Base-by-base conservation (phyloP, 2,329 filamentous ascomycete species). In the Coniochaeta sp. region DNA sequence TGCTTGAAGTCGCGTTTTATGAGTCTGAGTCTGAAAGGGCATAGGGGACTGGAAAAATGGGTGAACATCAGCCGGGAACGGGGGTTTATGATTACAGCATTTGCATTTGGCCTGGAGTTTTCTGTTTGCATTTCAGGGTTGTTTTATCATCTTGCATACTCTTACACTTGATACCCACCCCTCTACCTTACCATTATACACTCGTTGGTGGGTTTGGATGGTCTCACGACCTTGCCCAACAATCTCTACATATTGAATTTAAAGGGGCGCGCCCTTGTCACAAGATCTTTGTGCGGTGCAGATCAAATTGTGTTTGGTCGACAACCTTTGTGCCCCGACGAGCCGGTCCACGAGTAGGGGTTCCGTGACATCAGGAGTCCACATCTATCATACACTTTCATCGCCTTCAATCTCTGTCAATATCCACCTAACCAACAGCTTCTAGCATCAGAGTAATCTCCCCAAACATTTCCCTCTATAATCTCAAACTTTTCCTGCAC, bases 91-190 rank as follows among this genome's bases (percentile, higher is more conserved):
- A 36, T 56, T 38, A 38, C 31, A 56, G 33, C 54, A 38, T 56
- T 17, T 56, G 54, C 54, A 56, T 56, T 56, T 34, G 54, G 54
- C 54, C 33, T 31, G 31, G 54, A 56, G 54, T 56, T 56, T 33
- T 36, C 31, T 36, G n/a, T 36, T 56, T 56, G 31, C 54, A 56
- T 36, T 36, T 34, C 6, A 6, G 8, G 47, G 7, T 31, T 52
- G 24, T 52, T 28, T 26, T 50, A n/a, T 19, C 40, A 19, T 50
- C 9, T 28, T 52, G 26, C 14, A 31, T 28, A 52, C 14, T 22
- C 43, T 14, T 52, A 31, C 31, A 28, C 47, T 52, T 52, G 24
- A 52, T 52, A 31, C 47, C 47, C 47, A 22, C 47, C 47, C 26
- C 26, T 31, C 7, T 31, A 24, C 11, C 47, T 52, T 31, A 52